Evolutionary conservation across 306 rosid species (phyloP).

Genomic region (Trifolium pratense): DNA sequence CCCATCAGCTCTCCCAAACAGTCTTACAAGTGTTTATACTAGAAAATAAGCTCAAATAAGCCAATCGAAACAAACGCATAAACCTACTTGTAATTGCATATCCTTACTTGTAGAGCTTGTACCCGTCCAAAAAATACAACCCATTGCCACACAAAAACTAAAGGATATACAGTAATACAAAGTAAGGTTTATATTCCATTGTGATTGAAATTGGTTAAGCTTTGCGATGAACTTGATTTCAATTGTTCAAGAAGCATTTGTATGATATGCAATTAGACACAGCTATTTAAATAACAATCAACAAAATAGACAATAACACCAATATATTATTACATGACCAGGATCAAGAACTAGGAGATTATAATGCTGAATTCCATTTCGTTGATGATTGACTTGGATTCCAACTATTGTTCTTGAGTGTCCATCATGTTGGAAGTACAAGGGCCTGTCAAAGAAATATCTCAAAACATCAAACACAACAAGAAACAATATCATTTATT

Average conservation of each 20-base stretch:
- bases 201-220: conserved; percentile 15
- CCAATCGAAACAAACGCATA: background rate
- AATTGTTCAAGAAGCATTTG: conserved; percentile 1
- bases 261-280: conserved; percentile 31
- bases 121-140: conserved; percentile 31
- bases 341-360: conserved; percentile 85
- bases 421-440: conserved; percentile 93
- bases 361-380: conserved; percentile 51
- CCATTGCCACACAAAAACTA: conserved; percentile 7
- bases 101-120: background rate
- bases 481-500: conserved; percentile 36
- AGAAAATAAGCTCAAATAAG: background rate
- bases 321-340: conserved; percentile 65
- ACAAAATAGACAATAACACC: conserved; percentile 32
- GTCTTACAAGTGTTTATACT: background rate
- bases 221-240: conserved; percentile 10
- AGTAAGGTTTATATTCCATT: background rate
- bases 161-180: background rate
- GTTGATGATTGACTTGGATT: conserved; percentile 72
- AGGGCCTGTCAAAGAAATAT: conserved; percentile 64
- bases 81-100: conserved; percentile 16
- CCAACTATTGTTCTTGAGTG: conserved; percentile 94
- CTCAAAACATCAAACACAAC: conserved; percentile 41
- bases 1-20: background rate
- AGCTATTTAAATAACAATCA: conserved; percentile 10